Evolutionary conservation across 768 basidiomycete species (phyloP), one percentile per base, ranked within the genome.

Genomic region (Kwoniella dendrophila): DNA sequence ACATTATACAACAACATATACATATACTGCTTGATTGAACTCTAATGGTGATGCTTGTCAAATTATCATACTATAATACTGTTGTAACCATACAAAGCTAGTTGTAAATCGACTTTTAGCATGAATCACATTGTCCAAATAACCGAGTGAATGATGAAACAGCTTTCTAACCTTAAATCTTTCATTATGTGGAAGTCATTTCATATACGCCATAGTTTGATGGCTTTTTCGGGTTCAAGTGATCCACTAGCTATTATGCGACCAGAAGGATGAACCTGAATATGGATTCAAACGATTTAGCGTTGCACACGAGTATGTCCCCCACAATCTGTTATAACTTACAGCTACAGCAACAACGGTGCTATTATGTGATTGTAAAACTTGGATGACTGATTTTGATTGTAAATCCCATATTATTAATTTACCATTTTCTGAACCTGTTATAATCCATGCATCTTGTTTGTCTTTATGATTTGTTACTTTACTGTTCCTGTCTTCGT

Each of bases 371-470:
- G 56, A 59, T 51, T 67, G 58, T n/a, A 72, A 43, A 51, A 69
- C 61, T 73, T 95, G 92, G 34, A 87, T 79, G 5, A 93, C 80
- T 73, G 89, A 83, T 24, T 91, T 83, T 7, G 85, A 87, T 77
- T 94, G 90, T 53, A 98, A 75, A 75, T 96, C 90, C 91, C 92
- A 96, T 30, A 96, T 82, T 67, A 90, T 89, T 27, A 93, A 81
- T 72, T 90, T 94, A 67, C 84, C 83, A 78, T 96, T 94, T 79
- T 97, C 95, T 58, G 89, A 90, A 1, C 96, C 96, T 49, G 89
- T 86, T 4, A 95, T 84, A 45, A 98, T 84, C 77, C 87, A 90
- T 56, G 72, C 70, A 11, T 66, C 59, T 26, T 40, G 7, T 16
- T 22, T n/a, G 12, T n/a, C n/a, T 40, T 26, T n/a, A n/a, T 4